A percentile compares a stretch with the other conserved stretches of the same genome.
phyloP scores from a whole-genome alignment of 2,329 filamentous ascomycete genomes.

The Cladosporium halotolerans region DNA sequence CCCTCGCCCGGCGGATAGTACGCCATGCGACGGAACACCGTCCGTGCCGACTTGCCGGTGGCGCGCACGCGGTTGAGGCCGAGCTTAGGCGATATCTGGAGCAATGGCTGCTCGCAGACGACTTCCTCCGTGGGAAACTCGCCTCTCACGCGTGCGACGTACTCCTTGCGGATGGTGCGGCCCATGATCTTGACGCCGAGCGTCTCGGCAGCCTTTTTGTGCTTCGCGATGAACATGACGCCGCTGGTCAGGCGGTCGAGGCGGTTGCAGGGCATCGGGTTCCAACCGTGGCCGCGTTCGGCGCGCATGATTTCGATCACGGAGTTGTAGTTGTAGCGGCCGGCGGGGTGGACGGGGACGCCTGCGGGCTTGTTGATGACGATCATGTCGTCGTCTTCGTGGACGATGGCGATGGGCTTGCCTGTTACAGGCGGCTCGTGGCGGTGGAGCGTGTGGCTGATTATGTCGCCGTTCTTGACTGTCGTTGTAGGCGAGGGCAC shows the following conservation, averaged over 20 bases:
- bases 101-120: slow-evolving; percentile 86
- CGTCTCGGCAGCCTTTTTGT: slow-evolving; percentile 68
- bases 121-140: slow-evolving; percentile 87
- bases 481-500: slow-evolving; percentile 60
- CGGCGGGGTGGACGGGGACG: slow-evolving; percentile 89
- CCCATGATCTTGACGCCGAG: slow-evolving; percentile 70
- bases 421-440: slow-evolving; percentile 91
- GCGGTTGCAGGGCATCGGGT: slow-evolving; percentile 76
- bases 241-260: slow-evolving; percentile 90
- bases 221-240: slow-evolving; percentile 96
- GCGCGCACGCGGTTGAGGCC: slow-evolving; percentile 91
- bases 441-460: slow-evolving; percentile 88
- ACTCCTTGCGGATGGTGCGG: slow-evolving; percentile 88
- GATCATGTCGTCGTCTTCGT: slow-evolving; percentile 88
- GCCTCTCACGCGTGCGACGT: slow-evolving; percentile 83
- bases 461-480: slow-evolving; percentile 80
- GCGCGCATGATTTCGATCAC: slow-evolving; percentile 88
- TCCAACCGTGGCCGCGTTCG: slow-evolving; percentile 55
- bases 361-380: slow-evolving; percentile 97
- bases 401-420: slow-evolving; percentile 71
- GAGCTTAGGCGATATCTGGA: slow-evolving; percentile 90
- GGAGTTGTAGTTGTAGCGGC: slow-evolving; percentile 92
- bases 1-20: slow-evolving; percentile 64
- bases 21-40: slow-evolving; percentile 85
- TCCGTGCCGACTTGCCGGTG: slow-evolving; percentile 81